Evolutionary conservation across 768 basidiomycete species (phyloP), one percentile per base, ranked within the genome.

Genomic region (Royoungia palumana): DNA sequence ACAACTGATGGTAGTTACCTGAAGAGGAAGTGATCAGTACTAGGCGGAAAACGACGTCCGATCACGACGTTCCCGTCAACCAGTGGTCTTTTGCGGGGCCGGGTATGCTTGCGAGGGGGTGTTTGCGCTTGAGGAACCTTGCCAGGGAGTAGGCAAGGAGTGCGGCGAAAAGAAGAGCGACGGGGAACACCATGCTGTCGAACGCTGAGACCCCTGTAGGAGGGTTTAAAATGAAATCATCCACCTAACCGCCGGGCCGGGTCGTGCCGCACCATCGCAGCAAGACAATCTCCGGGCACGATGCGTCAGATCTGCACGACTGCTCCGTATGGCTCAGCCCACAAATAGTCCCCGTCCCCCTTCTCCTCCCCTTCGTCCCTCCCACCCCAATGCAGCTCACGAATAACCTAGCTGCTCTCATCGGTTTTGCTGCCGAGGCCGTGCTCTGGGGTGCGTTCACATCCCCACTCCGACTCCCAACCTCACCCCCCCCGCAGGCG

Each of bases 401-500:
- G 1, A 56, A 50, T 14, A 64, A 72, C 44, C 14, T 72, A 2
- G 64, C 71, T 30, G 64, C 68, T 12, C 51, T 74, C 41, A 58
- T 71, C 38, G 72, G 72, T 21, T 73, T 73, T 41, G 65, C 47
- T 3, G 69, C 63, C 51, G 72, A 74, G 50, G 60, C 68, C 0
- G 59, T 59, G 14, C 52, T 72, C 13, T 74, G 68, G 59, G 72
- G 72, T 71, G 27, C 30, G 55, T 50, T 0, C 24, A 14, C 11
- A 9, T 6, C 24, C 13, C 22, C 4, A 24, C 14, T 16, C 17
- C 6, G 19, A 6, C 16, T 20, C n/a, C 14, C 25, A 2, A 2
- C 14, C 32, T 40, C 3, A 32, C 22, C 9, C 7, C 24, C 6
- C 19, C 1, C 41, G 22, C 46, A 62, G 58, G 54, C 20, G 30